Conservation (phyloP, 2,329 filamentous ascomycete species). For the Penicillium sp. region DNA sequence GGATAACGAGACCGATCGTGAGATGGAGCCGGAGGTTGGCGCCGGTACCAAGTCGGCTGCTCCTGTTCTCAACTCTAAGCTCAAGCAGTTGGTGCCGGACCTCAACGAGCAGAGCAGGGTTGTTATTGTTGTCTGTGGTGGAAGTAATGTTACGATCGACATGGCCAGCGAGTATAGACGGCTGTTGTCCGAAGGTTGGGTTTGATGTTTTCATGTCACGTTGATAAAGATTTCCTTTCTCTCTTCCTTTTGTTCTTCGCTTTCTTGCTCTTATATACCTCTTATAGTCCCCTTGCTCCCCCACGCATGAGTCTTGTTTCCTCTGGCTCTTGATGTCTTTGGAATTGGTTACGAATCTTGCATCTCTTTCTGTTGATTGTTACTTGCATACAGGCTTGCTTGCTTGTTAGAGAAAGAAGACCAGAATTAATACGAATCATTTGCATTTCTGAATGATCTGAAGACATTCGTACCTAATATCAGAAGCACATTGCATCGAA, state of each 20-base stretch:
- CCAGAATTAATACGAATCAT: constrained; percentile 7
- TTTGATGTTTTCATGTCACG: constrained; percentile 8
- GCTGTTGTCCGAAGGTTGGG: constrained; percentile 45
- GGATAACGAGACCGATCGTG: constrained; percentile 30
- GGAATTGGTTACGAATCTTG: background rate
- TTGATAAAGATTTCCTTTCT: constrained; percentile 9
- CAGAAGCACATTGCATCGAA: background rate
- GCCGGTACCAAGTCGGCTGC: constrained; percentile 4
- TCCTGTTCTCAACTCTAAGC: constrained; percentile 38
- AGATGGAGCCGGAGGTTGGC: constrained; percentile 21
- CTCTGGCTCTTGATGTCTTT: constrained; percentile 2
- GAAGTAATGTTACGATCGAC: constrained; percentile 65
- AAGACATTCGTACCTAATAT: background rate
- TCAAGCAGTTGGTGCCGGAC: constrained; percentile 65
- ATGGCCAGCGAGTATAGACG: constrained; percentile 62
- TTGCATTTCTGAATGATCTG: background rate
- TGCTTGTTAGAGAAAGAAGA: constrained; percentile 3
- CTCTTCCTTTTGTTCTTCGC: constrained; percentile 7
- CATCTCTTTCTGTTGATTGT: constrained; percentile 1
- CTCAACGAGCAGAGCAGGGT: constrained; percentile 70
- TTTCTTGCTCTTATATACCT: constrained; percentile 9
- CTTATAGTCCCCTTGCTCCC: constrained; percentile 1
- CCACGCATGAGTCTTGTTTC: constrained; percentile 1
- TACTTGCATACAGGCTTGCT: constrained; percentile 13
- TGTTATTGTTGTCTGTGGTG: constrained; percentile 84